These are phyloP conservation scores for Lactifluus rugatus DNA, from an alignment of 768 basidiomycete species.

Conservation along the genomic window DNA sequence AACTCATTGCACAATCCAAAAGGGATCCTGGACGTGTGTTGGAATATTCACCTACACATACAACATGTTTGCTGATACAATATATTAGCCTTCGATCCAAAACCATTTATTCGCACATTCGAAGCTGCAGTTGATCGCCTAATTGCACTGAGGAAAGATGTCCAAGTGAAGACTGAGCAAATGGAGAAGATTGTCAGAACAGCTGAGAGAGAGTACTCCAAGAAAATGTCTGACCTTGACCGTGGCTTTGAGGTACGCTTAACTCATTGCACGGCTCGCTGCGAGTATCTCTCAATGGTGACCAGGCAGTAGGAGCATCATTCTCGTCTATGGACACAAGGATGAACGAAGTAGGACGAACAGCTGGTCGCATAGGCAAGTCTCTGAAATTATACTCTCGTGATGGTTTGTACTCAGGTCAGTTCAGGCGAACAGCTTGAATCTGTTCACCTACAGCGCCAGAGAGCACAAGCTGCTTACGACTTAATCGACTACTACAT, in stretches of 20 bases:
- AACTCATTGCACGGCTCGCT: background rate
- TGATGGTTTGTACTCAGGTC: conserved; percentile 4
- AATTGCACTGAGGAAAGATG: conserved; percentile 79
- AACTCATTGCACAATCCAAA: conserved; percentile 78
- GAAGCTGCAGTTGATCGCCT: conserved; percentile 86
- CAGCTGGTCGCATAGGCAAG: conserved; percentile 87
- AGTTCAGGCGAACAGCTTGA: conserved; percentile 85
- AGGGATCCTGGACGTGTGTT: conserved; percentile 69
- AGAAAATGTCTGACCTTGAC: conserved; percentile 87
- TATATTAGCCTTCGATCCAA: conserved; percentile 77
- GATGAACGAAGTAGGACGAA: conserved; percentile 89
- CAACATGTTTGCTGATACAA: background rate
- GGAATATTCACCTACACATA: conserved; percentile 18
- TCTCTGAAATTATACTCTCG: background rate
- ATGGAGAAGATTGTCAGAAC: conserved; percentile 86
- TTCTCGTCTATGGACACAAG: conserved; percentile 84
- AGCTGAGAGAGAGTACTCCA: conserved; percentile 89
- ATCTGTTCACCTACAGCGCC: conserved; percentile 83
- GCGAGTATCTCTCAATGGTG: background rate
- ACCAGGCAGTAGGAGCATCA: conserved; percentile 75
- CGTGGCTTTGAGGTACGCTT: conserved; percentile 80
- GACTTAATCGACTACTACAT: conserved; percentile 92
- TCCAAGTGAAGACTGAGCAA: conserved; percentile 81
- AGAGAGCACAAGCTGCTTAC: conserved; percentile 88
- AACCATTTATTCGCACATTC: conserved; percentile 86